Evolutionary conservation across 768 basidiomycete genomes (phyloP).

Genomic region (Clavaria fumosa): DNA sequence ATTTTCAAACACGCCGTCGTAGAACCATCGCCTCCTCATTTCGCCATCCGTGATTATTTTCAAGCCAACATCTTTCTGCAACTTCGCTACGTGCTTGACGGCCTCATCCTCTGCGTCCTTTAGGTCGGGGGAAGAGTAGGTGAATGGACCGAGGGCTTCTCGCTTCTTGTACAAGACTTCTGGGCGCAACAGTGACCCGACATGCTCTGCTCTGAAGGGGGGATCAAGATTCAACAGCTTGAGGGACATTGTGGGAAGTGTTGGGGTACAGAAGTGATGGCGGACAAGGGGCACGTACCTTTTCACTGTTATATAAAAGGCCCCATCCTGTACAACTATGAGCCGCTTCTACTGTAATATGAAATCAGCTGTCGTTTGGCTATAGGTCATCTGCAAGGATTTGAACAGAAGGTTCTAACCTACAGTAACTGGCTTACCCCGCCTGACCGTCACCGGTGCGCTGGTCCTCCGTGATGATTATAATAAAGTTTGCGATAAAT

Average conservation of each 20-base stretch:
- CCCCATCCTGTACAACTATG: no score
- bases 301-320: no score
- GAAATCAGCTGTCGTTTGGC: no score
- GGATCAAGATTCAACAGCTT: constrained; percentile 20
- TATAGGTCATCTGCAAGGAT: no score
- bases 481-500: no score
- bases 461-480: no score
- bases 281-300: no score
- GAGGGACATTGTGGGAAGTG: constrained; percentile 7
- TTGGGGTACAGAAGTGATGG: no score
- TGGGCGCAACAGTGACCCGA: constrained; percentile 48
- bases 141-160: constrained; percentile 25
- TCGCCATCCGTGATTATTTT: constrained; percentile 53
- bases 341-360: no score
- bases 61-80: constrained; percentile 41
- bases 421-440: no score
- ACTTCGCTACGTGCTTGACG: constrained; percentile 33
- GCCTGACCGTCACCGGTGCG: no score
- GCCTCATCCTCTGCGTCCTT: constrained; percentile 34
- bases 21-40: constrained; percentile 35
- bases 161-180: constrained; percentile 32
- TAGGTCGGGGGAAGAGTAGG: constrained; percentile 30
- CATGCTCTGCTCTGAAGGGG: constrained; percentile 38
- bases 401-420: no score
- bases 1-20: constrained; percentile 51